Base-by-base conservation (phyloP, 83 land plant species). In the Picea abies region DNA sequence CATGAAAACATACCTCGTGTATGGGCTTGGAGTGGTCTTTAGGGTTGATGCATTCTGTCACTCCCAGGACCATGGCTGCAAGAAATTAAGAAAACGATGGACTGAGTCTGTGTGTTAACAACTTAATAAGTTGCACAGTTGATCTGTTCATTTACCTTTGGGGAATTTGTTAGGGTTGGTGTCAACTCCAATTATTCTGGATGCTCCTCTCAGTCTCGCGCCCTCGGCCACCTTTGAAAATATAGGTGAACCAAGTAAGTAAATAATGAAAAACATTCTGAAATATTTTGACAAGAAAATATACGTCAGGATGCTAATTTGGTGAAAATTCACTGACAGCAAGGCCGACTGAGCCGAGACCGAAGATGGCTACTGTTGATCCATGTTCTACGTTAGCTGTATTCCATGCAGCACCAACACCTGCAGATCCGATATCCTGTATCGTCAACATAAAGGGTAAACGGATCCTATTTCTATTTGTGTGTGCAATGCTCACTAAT, bases 351-450 rank as follows among this genome's bases (percentile, higher is more conserved):
- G 96, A 86, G 20, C 97, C 97, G 29, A 95, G 86, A 0, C 97
- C 96, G 81, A 93, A 95, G 5, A 95, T 78, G 2, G 96, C 97
- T 56, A 95, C 93, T 29, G 75, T 90, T 22, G 92, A 89, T 2
- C 96, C 97, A 5, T 84, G 63, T 62, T 91, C 72, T 32, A 93
- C 89, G 41, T 95, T 88, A 14, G 97, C 97, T 5, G 88, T 85
- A 76, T 95, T 95, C 96, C 94, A 93, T 5, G 90, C 96, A 8
- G 96, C 96, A 78, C 97, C 96, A 14, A 95, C 68, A 16, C 97
- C 97, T 95, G 84, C 65, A 49, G 22, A 41, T 63, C 17, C 23
- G 79, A 17, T 80, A 25, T 12, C 14, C n/a, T 35, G 35, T 35
- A 35, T 35, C 35, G 35, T 35, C 35, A 35, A 35, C 35, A 35